Conservation (phyloP, 192 early-diverging fungal genomes). For the Chytriomyces hyalinus region DNA sequence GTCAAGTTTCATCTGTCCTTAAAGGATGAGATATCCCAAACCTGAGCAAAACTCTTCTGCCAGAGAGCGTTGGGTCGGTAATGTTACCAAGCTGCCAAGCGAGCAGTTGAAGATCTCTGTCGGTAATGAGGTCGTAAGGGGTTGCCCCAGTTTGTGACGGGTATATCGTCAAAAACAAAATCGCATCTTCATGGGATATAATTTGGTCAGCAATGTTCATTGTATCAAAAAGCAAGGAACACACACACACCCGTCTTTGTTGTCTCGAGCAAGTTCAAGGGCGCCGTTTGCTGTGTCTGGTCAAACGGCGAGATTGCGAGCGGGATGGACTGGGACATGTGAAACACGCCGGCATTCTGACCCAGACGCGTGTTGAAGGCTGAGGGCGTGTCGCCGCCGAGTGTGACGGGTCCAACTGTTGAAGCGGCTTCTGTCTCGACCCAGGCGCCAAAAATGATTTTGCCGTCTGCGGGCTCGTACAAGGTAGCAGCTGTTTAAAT, state of each 20-base stretch:
- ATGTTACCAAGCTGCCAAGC: conserved; percentile 41
- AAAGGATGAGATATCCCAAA: neutral
- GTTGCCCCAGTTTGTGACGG: neutral
- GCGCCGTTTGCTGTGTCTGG: conserved; percentile 14
- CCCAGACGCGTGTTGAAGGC: conserved; percentile 46
- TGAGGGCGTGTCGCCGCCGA: conserved; percentile 41
- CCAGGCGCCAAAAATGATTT: conserved; percentile 42
- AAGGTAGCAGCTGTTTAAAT: conserved; percentile 3
- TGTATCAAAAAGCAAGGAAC: too few species aligned
- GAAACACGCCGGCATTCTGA: conserved; percentile 43
- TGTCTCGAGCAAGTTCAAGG: conserved; percentile 15
- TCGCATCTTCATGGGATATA: conserved; percentile 10
- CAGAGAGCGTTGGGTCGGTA: conserved; percentile 27
- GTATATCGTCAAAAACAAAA: conserved; percentile 38
- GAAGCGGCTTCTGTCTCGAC: conserved; percentile 35
- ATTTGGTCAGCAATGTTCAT: too few species aligned
- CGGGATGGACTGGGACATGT: conserved; percentile 43
- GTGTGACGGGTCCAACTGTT: neutral
- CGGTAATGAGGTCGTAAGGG: conserved; percentile 19
- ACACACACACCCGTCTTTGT: too few species aligned
- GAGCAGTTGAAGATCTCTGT: conserved; percentile 21
- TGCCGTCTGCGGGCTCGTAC: conserved; percentile 47
- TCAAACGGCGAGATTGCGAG: conserved; percentile 21
- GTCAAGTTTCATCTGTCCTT: too few species aligned
- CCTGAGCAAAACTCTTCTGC: conserved; percentile 46